These are phyloP conservation scores for Apiospora rasikravindrae DNA, from an alignment of 2,329 filamentous ascomycete species.

Conservation along the genomic window DNA sequence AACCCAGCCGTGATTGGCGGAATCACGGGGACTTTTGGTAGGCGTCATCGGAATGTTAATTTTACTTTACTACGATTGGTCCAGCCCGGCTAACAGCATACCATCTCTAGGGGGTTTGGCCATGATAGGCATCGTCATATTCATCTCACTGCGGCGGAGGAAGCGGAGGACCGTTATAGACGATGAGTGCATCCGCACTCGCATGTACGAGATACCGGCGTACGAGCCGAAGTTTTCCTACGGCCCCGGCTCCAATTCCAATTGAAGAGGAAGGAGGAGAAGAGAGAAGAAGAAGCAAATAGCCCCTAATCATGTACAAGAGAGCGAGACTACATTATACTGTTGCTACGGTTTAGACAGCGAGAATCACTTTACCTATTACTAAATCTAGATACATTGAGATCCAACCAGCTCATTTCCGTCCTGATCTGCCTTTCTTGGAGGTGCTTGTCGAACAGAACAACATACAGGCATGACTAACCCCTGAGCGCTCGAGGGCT, in stretches of 20 bases:
- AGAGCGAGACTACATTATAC: background rate
- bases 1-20: background rate
- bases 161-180: background rate
- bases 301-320: background rate
- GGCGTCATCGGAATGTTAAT: background rate
- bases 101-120: background rate
- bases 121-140: background rate
- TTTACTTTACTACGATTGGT: background rate
- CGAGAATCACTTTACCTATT: background rate
- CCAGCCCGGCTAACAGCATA: background rate
- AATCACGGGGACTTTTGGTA: background rate
- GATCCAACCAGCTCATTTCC: background rate
- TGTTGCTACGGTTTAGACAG: background rate
- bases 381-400: background rate
- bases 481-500: background rate
- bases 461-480: background rate
- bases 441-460: no score
- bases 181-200: background rate
- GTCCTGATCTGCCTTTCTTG: background rate
- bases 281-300: no score
- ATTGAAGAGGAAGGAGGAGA: background rate
- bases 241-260: background rate
- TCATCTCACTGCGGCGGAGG: background rate
- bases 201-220: conserved; percentile 1
- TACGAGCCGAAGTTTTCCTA: background rate